Conservation (phyloP, 176 grass and related monocot genomes). For the Bonia amplexicaulis region DNA sequence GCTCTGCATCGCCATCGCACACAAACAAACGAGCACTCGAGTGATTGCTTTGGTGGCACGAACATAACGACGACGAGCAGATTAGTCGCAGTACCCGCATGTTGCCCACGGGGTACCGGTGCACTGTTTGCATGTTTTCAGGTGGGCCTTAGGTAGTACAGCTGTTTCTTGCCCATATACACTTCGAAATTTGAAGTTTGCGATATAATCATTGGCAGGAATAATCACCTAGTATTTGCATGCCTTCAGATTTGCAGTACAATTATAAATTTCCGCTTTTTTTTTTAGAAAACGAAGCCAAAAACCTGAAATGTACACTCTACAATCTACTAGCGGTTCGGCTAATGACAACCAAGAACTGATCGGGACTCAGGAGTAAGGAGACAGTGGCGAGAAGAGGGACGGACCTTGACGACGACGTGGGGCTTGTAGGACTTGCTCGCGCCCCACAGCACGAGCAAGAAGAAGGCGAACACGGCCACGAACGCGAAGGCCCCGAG, state of each 20-base stretch:
- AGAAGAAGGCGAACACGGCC: conserved; percentile 76
- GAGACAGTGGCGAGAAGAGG: not conserved
- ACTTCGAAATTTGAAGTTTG: conserved; percentile 10
- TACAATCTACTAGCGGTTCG: not conserved
- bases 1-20: conserved; percentile 32
- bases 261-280: not conserved
- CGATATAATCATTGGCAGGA: not conserved
- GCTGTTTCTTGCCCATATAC: conserved; percentile 11
- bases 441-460: conserved; percentile 85
- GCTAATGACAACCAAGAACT: not conserved
- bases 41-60: not conserved
- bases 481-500: conserved; percentile 55
- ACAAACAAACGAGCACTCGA: not conserved
- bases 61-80: not conserved
- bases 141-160: not conserved
- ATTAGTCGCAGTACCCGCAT: not conserved
- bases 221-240: not conserved
- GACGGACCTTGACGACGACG: conserved; percentile 68
- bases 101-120: not conserved
- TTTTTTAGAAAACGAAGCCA: not conserved
- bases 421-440: conserved; percentile 89
- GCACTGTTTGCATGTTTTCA: not conserved
- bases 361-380: not conserved
- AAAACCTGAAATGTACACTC: not conserved
- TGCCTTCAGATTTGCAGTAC: not conserved